Evolutionary conservation across 768 basidiomycete species (phyloP).

Genomic region (Rhodotorula taiwanensis): DNA sequence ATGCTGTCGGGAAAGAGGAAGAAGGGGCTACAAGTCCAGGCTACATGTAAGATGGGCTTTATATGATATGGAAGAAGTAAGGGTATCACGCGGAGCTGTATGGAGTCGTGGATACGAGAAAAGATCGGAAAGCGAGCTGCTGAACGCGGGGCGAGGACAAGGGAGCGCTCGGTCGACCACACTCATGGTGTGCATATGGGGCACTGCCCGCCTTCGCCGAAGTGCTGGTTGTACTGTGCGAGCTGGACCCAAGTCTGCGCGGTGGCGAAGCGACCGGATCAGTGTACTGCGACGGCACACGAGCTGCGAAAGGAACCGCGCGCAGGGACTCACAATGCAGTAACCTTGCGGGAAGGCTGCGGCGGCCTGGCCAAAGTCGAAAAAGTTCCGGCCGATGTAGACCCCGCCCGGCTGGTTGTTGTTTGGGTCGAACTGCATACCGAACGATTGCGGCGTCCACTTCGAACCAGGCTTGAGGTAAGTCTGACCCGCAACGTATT

Average conservation of each 20-base stretch:
- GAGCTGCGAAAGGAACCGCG: no score
- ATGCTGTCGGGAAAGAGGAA: no score
- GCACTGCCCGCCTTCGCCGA: conserved; percentile 13
- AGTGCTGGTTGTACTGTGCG: conserved; percentile 10
- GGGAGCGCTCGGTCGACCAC: not conserved
- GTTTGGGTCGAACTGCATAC: not conserved
- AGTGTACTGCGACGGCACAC: not conserved
- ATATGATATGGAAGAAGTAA: no score
- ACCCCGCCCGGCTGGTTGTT: conserved; percentile 16
- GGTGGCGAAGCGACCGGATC: not conserved
- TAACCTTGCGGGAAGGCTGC: conserved; percentile 5
- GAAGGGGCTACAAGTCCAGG: no score
- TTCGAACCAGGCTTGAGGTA: not conserved
- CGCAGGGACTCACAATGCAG: not conserved
- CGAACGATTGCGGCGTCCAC: conserved; percentile 6
- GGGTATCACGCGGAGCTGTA: no score
- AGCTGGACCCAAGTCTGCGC: conserved; percentile 6
- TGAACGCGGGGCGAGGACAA: no score
- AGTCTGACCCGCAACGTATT: conserved; percentile 8
- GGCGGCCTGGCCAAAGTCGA: not conserved
- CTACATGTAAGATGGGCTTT: no score
- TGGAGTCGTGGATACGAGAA: no score
- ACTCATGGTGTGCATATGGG: conserved; percentile 4
- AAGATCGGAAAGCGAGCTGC: no score
- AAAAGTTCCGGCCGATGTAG: conserved; percentile 14